phyloP scores from a whole-genome alignment of 768 basidiomycete genomes.

The Lactarius sp. region DNA sequence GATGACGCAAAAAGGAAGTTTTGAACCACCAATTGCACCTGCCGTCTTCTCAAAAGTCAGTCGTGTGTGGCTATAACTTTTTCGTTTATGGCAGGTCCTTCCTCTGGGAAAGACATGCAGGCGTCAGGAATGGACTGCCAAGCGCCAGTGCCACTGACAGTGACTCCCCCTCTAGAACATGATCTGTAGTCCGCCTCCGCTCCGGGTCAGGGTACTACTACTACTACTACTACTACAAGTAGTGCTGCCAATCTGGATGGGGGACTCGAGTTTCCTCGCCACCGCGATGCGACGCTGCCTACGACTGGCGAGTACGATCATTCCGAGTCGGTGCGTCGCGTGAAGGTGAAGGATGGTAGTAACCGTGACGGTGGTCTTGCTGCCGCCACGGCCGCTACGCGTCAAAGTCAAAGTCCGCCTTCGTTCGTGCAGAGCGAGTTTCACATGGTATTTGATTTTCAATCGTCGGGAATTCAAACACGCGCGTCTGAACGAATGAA shows the following conservation, averaged over 20 bases:
- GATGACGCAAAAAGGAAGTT: too few species aligned
- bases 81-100: too few species aligned
- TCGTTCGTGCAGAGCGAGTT: conserved; percentile 23
- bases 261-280: not conserved
- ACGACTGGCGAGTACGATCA: not conserved
- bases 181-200: too few species aligned
- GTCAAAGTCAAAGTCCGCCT: not conserved
- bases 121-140: not conserved
- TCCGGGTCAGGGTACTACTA: too few species aligned
- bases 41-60: too few species aligned
- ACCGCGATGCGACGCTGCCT: not conserved
- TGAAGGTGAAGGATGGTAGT: not conserved
- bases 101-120: too few species aligned
- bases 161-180: not conserved
- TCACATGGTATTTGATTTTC: conserved; percentile 5
- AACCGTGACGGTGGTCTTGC: not conserved
- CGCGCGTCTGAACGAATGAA: not conserved
- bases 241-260: not conserved
- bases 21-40: too few species aligned
- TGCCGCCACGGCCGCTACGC: not conserved
- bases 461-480: too few species aligned
- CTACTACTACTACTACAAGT: too few species aligned
- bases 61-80: too few species aligned
- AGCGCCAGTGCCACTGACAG: not conserved
- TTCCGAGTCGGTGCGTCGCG: not conserved